phyloP scores from a whole-genome alignment of 352 stramenopile species.

The Lagenidium sp. region DNA sequence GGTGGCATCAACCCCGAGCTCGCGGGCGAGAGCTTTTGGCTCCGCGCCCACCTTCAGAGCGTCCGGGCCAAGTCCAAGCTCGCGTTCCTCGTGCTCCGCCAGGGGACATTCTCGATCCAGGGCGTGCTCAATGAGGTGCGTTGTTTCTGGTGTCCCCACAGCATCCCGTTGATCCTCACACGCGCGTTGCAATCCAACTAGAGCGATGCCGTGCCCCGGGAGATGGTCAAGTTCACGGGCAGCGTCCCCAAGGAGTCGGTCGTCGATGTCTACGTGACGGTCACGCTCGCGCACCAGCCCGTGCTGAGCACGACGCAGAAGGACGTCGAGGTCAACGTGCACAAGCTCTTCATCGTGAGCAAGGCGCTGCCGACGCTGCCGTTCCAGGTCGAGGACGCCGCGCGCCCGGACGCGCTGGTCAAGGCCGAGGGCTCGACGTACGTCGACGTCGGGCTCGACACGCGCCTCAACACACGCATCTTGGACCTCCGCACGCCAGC shows the following conservation, averaged over 20 bases:
- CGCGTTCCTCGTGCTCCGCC: constrained; percentile 95
- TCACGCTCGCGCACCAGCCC: constrained; percentile 79
- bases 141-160: no score
- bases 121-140: constrained; percentile 60
- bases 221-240: constrained; percentile 97
- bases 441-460: constrained; percentile 86
- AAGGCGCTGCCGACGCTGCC: constrained; percentile 89
- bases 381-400: constrained; percentile 95
- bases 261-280: constrained; percentile 92
- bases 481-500: constrained; percentile 97
- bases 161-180: no score
- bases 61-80: constrained; percentile 92
- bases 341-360: constrained; percentile 94
- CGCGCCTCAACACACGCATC: constrained; percentile 93
- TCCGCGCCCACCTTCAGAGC: constrained; percentile 93
- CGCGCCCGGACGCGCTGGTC: constrained; percentile 78
- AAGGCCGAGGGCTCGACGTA: constrained; percentile 80
- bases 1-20: constrained; percentile 69
- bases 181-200: no score
- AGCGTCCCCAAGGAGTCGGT: constrained; percentile 94
- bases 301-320: constrained; percentile 94
- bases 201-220: constrained; percentile 85
- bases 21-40: constrained; percentile 88
- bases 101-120: constrained; percentile 96
- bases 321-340: constrained; percentile 92